Evolutionary conservation across 202 grass and related monocot species (phyloP).

Genomic region (Saccharum hybrid): DNA sequence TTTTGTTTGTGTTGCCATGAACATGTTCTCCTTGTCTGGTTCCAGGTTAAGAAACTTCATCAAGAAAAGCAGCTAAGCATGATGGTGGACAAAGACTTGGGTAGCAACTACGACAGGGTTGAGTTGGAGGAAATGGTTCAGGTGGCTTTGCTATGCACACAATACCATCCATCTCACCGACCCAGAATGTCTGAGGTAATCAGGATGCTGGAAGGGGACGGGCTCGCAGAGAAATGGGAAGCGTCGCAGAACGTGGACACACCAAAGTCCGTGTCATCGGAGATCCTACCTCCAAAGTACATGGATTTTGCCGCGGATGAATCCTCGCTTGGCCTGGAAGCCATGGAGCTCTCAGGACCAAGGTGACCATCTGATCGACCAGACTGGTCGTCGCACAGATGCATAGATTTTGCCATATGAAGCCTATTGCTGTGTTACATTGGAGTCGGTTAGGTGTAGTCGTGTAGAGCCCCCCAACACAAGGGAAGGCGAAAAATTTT

Average conservation of each 20-base stretch:
- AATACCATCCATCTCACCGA: slow-evolving; percentile 80
- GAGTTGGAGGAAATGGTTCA: slow-evolving; percentile 97
- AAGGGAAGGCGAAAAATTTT: slow-evolving; percentile 29
- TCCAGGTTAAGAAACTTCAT: slow-evolving; percentile 92
- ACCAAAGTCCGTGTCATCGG: slow-evolving; percentile 61
- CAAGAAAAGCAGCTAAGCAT: slow-evolving; percentile 84
- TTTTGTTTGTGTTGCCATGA: not conserved
- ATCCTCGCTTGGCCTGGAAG: slow-evolving; percentile 81
- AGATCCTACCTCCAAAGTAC: slow-evolving; percentile 70
- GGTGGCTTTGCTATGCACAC: slow-evolving; percentile 85
- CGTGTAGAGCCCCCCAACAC: slow-evolving; percentile 8
- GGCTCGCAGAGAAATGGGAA: slow-evolving; percentile 97
- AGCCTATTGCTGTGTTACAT: slow-evolving; percentile 7
- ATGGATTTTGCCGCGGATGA: slow-evolving; percentile 66
- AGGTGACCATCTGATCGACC: slow-evolving; percentile 51
- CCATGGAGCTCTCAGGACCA: slow-evolving; percentile 93
- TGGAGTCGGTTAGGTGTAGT: slow-evolving; percentile 27
- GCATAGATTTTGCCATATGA: not conserved
- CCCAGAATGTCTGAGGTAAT: slow-evolving; percentile 95
- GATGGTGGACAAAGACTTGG: slow-evolving; percentile 88
- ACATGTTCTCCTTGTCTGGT: slow-evolving; percentile 2
- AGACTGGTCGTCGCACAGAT: not conserved
- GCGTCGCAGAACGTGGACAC: slow-evolving; percentile 68
- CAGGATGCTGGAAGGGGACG: slow-evolving; percentile 93
- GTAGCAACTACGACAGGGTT: slow-evolving; percentile 69